Conservation (phyloP, 495 filamentous ascomycete species). For the Podospora pseudopauciseta region DNA sequence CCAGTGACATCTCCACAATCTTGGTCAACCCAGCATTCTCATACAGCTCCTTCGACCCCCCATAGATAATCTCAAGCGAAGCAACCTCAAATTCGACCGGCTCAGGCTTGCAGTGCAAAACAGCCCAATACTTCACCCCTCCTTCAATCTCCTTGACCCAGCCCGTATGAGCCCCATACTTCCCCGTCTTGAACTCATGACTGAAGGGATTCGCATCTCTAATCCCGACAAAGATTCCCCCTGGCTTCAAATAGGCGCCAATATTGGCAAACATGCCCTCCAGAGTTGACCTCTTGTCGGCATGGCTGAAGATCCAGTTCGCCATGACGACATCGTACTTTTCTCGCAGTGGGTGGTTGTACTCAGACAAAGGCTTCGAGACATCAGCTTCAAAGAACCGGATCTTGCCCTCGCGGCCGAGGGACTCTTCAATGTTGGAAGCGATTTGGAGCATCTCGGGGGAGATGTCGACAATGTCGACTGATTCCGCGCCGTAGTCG, state of each 20-base stretch:
- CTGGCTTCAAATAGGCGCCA: constrained; percentile 20
- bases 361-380: neutral
- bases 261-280: constrained; percentile 29
- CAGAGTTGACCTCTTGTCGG: constrained; percentile 14
- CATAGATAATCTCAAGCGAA: constrained; percentile 1
- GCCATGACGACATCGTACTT: constrained; percentile 26
- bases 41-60: constrained; percentile 12
- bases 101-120: constrained; percentile 9
- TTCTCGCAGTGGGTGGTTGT: neutral
- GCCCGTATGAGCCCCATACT: constrained; percentile 15
- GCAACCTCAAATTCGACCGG: constrained; percentile 11
- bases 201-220: constrained; percentile 17
- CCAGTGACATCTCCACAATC: constrained; percentile 17
- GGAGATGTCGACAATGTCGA: constrained; percentile 4
- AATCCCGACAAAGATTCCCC: constrained; percentile 23
- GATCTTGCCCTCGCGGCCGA: neutral
- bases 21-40: constrained; percentile 20
- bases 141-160: constrained; percentile 21
- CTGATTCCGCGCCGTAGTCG: neutral
- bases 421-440: neutral
- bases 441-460: neutral
- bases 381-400: neutral
- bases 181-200: constrained; percentile 7
- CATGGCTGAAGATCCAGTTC: constrained; percentile 24
- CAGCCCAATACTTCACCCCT: neutral